These are phyloP conservation scores for Colletotrichum costaricense DNA, from an alignment of 2,329 filamentous ascomycete genomes.

Conservation along the genomic window DNA sequence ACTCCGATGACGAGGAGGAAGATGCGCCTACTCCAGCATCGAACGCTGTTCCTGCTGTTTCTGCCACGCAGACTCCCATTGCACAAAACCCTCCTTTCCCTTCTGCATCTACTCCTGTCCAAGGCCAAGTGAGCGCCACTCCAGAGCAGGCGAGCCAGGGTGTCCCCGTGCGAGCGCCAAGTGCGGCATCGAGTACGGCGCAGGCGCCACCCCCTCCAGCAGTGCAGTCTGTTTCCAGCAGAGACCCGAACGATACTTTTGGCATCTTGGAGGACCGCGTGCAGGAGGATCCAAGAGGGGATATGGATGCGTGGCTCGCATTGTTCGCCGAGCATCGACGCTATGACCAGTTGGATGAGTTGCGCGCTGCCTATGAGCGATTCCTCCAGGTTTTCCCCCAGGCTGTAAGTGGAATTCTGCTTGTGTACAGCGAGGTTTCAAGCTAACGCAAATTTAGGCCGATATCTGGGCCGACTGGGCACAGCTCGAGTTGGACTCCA, in stretches of 20 bases:
- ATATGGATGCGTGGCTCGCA: slow-evolving; percentile 90
- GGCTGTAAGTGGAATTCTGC: slow-evolving; percentile 73
- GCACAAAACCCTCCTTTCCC: slow-evolving; percentile 11
- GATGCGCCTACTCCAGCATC: slow-evolving; percentile 38
- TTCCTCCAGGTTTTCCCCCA: slow-evolving; percentile 91
- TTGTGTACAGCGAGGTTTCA: neutral
- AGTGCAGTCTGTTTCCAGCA: slow-evolving; percentile 35
- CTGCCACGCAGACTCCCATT: slow-evolving; percentile 1
- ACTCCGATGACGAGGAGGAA: slow-evolving; percentile 67
- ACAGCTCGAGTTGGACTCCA: slow-evolving; percentile 88
- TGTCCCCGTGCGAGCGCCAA: slow-evolving; percentile 34
- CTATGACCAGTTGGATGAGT: slow-evolving; percentile 84
- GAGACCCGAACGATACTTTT: slow-evolving; percentile 75
- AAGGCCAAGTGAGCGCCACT: slow-evolving; percentile 29
- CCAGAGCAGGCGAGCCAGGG: slow-evolving; percentile 38
- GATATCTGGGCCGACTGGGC: slow-evolving; percentile 92
- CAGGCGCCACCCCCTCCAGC: slow-evolving; percentile 41
- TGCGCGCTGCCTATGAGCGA: slow-evolving; percentile 82
- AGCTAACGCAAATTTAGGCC: slow-evolving; percentile 70
- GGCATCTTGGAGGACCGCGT: slow-evolving; percentile 90
- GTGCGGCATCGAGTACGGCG: slow-evolving; percentile 57
- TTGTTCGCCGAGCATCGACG: slow-evolving; percentile 87
- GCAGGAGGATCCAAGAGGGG: slow-evolving; percentile 90
- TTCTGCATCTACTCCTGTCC: slow-evolving; percentile 27
- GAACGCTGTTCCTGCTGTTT: slow-evolving; percentile 4